Conservation (phyloP, 176 grass and related monocot genomes). For the Cenchrus americanus region DNA sequence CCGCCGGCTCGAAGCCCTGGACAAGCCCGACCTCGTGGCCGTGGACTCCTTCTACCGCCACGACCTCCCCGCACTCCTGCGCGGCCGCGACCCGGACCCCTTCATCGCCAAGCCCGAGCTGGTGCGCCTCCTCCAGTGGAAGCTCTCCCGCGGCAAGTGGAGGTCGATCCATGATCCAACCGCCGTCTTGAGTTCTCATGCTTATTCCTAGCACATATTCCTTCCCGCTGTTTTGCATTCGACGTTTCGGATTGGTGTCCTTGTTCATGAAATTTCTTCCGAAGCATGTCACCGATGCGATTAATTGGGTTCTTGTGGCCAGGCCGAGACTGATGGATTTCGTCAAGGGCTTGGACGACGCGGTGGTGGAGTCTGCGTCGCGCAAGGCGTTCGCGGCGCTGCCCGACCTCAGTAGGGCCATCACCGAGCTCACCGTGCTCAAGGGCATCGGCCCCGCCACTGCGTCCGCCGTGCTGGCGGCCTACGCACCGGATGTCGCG, state of each 20-base stretch:
- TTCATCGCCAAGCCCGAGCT: constrained; percentile 82
- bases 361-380: constrained; percentile 65
- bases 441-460: constrained; percentile 84
- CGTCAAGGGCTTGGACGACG: constrained; percentile 64
- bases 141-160: constrained; percentile 94
- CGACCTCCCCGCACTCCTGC: constrained; percentile 70
- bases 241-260: neutral
- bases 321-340: constrained; percentile 91
- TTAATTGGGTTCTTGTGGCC: neutral
- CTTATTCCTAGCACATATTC: neutral
- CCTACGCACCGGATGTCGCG: constrained; percentile 65
- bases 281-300: neutral
- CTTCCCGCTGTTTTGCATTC: neutral
- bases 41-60: constrained; percentile 77
- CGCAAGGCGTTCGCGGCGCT: constrained; percentile 71
- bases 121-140: constrained; percentile 82
- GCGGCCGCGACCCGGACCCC: constrained; percentile 58
- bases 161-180: constrained; percentile 40
- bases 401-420: constrained; percentile 69
- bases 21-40: constrained; percentile 65
- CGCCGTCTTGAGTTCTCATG: neutral
- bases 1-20: constrained; percentile 51
- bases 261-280: neutral
- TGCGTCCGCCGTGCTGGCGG: constrained; percentile 78
- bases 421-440: constrained; percentile 72